A percentile compares a stretch with the other conserved stretches of the same genome.
phyloP scores from a whole-genome alignment of 495 filamentous ascomycete genomes.

The Talaromyces nanjingensis region DNA sequence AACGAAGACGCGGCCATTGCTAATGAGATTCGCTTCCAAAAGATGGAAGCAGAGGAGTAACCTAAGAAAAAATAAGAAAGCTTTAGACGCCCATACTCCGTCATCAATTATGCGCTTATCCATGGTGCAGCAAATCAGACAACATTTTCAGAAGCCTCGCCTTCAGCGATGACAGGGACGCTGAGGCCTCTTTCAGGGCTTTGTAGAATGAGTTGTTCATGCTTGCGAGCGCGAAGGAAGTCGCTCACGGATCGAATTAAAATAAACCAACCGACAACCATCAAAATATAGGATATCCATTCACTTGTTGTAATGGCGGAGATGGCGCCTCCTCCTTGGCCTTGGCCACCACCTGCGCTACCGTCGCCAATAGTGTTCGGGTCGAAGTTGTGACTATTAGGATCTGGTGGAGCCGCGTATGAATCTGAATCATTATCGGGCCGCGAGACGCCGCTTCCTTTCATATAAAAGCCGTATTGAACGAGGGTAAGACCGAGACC shows the following conservation, averaged over 20 bases:
- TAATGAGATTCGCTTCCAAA: neutral
- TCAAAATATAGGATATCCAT: conserved; percentile 86
- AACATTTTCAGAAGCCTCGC: conserved; percentile 73
- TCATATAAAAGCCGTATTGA: conserved; percentile 95
- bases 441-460: conserved; percentile 43
- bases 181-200: conserved; percentile 87
- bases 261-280: conserved; percentile 98
- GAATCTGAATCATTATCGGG: conserved; percentile 41
- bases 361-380: conserved; percentile 52
- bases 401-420: conserved; percentile 65
- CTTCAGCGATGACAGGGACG: conserved; percentile 82
- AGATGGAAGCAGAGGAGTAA: neutral
- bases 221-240: conserved; percentile 76
- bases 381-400: conserved; percentile 86
- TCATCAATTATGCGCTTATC: conserved; percentile 5
- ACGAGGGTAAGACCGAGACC: conserved; percentile 95
- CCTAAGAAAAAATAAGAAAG: neutral
- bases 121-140: conserved; percentile 45
- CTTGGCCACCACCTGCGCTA: conserved; percentile 25
- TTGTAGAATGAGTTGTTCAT: conserved; percentile 87
- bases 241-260: conserved; percentile 85
- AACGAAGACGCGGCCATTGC: neutral
- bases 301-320: conserved; percentile 62
- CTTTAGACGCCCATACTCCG: conserved; percentile 6
- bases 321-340: conserved; percentile 17